phyloP scores from a whole-genome alignment of 2,329 filamentous ascomycete genomes.

The Neonectria coccinea region DNA sequence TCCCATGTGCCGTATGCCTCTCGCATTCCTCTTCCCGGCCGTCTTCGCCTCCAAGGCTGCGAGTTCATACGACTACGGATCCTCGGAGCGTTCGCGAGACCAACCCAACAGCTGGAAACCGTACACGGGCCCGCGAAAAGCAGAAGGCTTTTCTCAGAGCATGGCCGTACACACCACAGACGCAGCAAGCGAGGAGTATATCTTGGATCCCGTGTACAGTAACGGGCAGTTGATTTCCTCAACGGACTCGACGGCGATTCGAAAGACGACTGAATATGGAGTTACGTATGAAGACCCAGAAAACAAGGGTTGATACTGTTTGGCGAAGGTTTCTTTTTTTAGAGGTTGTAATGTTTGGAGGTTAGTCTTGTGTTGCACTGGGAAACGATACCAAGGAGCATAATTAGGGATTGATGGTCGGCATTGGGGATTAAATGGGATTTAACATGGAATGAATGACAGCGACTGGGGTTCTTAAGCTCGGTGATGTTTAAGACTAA shows the following conservation, averaged over 20 bases:
- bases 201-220: conserved; percentile 43
- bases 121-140: conserved; percentile 48
- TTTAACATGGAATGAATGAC: background rate
- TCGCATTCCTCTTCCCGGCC: conserved; percentile 52
- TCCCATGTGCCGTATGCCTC: conserved; percentile 55
- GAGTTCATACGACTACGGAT: conserved; percentile 11
- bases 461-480: background rate
- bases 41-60: conserved; percentile 44
- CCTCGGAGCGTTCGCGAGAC: conserved; percentile 23
- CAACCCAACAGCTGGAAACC: conserved; percentile 47
- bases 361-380: background rate
- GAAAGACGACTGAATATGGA: conserved; percentile 53
- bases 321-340: background rate
- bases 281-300: conserved; percentile 48
- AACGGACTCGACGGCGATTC: conserved; percentile 45
- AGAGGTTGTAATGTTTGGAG: background rate
- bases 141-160: conserved; percentile 44
- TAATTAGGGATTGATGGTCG: background rate
- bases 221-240: conserved; percentile 19
- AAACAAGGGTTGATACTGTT: conserved; percentile 9
- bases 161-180: conserved; percentile 42
- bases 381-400: background rate
- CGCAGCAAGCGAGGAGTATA: conserved; percentile 52
- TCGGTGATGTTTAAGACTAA: background rate
- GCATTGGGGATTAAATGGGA: background rate